phyloP scores from a whole-genome alignment of 2,329 filamentous ascomycete species.

The Cercospora sp. region DNA sequence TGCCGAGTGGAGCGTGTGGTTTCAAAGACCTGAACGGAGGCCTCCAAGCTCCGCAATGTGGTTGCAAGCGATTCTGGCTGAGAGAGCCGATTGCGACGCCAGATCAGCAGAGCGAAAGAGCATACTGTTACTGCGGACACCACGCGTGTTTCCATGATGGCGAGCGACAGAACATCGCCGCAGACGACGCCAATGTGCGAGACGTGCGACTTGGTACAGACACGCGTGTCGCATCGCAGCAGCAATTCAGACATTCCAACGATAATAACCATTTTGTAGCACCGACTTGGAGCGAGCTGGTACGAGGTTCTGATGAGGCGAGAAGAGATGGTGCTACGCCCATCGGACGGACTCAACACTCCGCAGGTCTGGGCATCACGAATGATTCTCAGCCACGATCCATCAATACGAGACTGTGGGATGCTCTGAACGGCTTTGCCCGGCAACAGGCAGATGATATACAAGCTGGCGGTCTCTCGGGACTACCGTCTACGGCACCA shows the following conservation, averaged over 20 bases:
- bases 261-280: slow-evolving; percentile 19
- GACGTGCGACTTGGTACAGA: neutral
- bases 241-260: slow-evolving; percentile 10
- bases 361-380: slow-evolving; percentile 34
- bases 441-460: slow-evolving; percentile 34
- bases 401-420: slow-evolving; percentile 38
- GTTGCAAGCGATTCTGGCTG: slow-evolving; percentile 56
- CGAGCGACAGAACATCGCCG: neutral
- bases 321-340: slow-evolving; percentile 2
- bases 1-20: slow-evolving; percentile 56
- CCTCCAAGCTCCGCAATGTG: slow-evolving; percentile 48
- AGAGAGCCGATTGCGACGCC: slow-evolving; percentile 26
- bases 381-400: slow-evolving; percentile 29
- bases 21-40: slow-evolving; percentile 51
- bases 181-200: neutral
- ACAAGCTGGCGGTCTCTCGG: slow-evolving; percentile 28
- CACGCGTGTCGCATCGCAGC: slow-evolving; percentile 9
- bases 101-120: slow-evolving; percentile 34
- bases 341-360: neutral
- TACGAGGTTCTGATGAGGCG: slow-evolving; percentile 21
- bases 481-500: slow-evolving; percentile 26
- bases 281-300: slow-evolving; percentile 29
- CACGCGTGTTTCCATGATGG: slow-evolving; percentile 57
- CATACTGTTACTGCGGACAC: slow-evolving; percentile 57
- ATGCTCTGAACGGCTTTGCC: slow-evolving; percentile 40